A percentile compares a stretch with the other conserved stretches of the same genome.
Conservation (phyloP, 2,329 filamentous ascomycete species). For the Dichotomopilus funicola region DNA sequence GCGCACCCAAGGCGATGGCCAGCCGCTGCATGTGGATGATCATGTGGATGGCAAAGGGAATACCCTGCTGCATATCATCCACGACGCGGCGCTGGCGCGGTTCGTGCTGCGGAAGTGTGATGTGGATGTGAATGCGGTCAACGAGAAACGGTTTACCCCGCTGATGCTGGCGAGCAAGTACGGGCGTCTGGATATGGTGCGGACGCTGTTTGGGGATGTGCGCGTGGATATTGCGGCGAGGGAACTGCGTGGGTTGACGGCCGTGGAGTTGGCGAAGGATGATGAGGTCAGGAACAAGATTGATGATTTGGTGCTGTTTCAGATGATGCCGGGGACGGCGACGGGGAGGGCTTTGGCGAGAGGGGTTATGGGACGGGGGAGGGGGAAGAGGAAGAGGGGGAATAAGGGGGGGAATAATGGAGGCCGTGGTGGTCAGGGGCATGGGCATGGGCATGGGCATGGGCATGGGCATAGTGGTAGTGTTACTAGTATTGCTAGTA, state of each 20-base stretch:
- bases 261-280: constrained; percentile 94
- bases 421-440: too few relatives aligned
- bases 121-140: constrained; percentile 90
- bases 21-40: constrained; percentile 82
- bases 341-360: too few relatives aligned
- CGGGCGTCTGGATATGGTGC: constrained; percentile 86
- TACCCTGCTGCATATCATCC: constrained; percentile 90
- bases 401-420: too few relatives aligned
- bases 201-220: constrained; percentile 78
- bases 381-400: too few relatives aligned
- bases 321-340: constrained; percentile 52
- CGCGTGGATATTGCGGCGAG: constrained; percentile 78
- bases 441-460: too few relatives aligned
- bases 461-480: too few relatives aligned
- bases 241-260: constrained; percentile 82
- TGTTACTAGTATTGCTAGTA: too few relatives aligned
- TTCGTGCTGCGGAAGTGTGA: constrained; percentile 78
- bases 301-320: constrained; percentile 84
- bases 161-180: constrained; percentile 99
- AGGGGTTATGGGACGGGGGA: too few relatives aligned
- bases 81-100: constrained; percentile 69
- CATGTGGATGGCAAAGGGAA: constrained; percentile 92
- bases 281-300: constrained; percentile 96
- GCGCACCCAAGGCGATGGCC: constrained; percentile 65
- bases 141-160: constrained; percentile 90